A percentile compares a stretch with the other conserved stretches of the same genome.
These are phyloP conservation scores for Phlebiopsis gigantea DNA, from an alignment of 768 basidiomycete genomes.

Conservation along the genomic window DNA sequence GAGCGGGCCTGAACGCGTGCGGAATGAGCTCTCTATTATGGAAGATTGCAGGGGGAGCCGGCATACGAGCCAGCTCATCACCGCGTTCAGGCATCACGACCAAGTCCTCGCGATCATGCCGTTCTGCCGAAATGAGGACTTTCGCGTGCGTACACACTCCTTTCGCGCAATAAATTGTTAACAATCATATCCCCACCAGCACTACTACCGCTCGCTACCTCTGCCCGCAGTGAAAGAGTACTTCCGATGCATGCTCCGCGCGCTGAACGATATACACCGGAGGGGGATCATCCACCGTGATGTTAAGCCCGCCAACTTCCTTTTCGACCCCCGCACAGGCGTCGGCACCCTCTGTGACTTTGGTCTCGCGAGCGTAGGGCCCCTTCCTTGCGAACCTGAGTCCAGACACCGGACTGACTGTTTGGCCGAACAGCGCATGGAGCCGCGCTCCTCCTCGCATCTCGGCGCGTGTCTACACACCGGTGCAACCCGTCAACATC, in stretches of 20 bases:
- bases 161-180: not conserved
- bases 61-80: constrained; percentile 90
- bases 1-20: constrained; percentile 85
- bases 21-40: constrained; percentile 90
- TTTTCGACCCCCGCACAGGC: constrained; percentile 82
- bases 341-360: constrained; percentile 91
- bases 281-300: constrained; percentile 92
- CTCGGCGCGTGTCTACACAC: constrained; percentile 77
- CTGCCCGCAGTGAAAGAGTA: constrained; percentile 78
- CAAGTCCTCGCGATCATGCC: constrained; percentile 95
- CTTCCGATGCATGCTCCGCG: constrained; percentile 87
- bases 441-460: constrained; percentile 24
- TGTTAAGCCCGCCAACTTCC: constrained; percentile 96
- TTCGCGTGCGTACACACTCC: constrained; percentile 57
- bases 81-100: constrained; percentile 86
- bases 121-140: constrained; percentile 88
- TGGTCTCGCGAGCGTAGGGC: constrained; percentile 85
- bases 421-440: constrained; percentile 15
- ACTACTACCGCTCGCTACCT: constrained; percentile 73
- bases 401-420: not conserved
- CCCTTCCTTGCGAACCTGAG: not conserved
- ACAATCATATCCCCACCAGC: constrained; percentile 34
- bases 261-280: constrained; percentile 81
- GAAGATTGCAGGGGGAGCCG: constrained; percentile 79
- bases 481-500: constrained; percentile 47